phyloP scores from a whole-genome alignment of 2,329 filamentous ascomycete genomes.

The Biscogniauxia mediterranea region DNA sequence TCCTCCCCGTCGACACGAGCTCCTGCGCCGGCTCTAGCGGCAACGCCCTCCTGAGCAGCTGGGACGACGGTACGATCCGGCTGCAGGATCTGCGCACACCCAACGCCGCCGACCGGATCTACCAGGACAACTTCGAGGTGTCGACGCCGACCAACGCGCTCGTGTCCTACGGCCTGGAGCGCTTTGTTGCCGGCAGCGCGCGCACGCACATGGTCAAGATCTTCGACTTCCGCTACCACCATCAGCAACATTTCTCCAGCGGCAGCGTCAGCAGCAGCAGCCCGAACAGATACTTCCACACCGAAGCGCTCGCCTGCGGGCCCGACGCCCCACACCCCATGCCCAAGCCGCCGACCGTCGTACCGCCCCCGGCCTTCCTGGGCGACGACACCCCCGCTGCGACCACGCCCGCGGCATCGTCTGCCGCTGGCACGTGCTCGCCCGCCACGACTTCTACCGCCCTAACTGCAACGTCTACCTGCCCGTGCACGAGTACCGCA shows the following conservation, averaged over 20 bases:
- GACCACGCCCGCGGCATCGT: conserved; percentile 29
- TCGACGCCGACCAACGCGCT: conserved; percentile 46
- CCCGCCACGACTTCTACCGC: conserved; percentile 42
- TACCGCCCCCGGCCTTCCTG: conserved; percentile 13
- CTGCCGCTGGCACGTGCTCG: conserved; percentile 50
- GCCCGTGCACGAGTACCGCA: conserved; percentile 14
- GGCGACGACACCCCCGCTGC: conserved; percentile 31
- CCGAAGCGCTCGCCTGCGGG: conserved; percentile 46
- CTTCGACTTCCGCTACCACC: conserved; percentile 50
- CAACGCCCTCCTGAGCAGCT: conserved; percentile 48
- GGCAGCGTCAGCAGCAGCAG: too few relatives aligned
- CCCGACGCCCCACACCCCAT: conserved; percentile 35
- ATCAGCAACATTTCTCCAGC: too few relatives aligned
- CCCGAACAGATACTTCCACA: conserved; percentile 42
- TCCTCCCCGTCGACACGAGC: conserved; percentile 42
- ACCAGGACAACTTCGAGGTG: conserved; percentile 53
- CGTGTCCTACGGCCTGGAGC: conserved; percentile 48
- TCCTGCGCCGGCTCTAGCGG: conserved; percentile 34
- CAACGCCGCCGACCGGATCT: conserved; percentile 45
- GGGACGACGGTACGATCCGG: conserved; percentile 52
- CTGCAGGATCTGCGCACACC: conserved; percentile 51
- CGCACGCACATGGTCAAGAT: conserved; percentile 44
- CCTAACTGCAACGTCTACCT: conserved; percentile 50
- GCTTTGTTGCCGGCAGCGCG: conserved; percentile 50
- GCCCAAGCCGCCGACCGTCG: conserved; percentile 27